phyloP scores from a whole-genome alignment of 2,329 filamentous ascomycete species.

The Nemania sp. region DNA sequence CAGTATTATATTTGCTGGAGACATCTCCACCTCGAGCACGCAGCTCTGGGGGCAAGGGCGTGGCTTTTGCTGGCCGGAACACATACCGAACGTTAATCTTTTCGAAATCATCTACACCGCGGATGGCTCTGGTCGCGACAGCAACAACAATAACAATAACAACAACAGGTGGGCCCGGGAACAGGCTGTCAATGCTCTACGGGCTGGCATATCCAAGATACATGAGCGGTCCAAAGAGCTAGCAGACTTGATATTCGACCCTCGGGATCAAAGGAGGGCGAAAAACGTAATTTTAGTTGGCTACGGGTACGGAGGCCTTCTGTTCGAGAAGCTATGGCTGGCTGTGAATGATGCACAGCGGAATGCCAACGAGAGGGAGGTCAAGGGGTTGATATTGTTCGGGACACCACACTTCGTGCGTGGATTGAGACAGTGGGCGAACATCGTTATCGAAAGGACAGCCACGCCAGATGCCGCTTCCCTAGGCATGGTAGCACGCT shows the following conservation, averaged over 20 bases:
- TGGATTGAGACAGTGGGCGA: neutral
- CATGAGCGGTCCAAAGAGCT: neutral
- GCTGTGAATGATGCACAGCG: too few relatives aligned
- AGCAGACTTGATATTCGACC: neutral
- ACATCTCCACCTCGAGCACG: neutral
- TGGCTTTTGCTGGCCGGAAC: neutral
- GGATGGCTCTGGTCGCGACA: too few relatives aligned
- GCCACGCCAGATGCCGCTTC: too few relatives aligned
- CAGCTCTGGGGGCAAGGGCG: too few relatives aligned
- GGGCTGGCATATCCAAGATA: neutral
- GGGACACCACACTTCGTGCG: neutral
- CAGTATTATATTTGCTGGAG: slow-evolving; percentile 6
- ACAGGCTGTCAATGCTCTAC: neutral
- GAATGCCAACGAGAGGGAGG: neutral
- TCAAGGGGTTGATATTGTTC: neutral
- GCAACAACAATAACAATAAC: too few relatives aligned
- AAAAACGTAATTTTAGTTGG: neutral
- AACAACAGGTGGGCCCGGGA: neutral
- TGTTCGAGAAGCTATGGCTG: slow-evolving; percentile 2
- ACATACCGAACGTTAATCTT: neutral
- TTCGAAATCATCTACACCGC: neutral
- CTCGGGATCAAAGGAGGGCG: neutral
- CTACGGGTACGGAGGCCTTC: slow-evolving; percentile 1
- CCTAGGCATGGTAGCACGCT: too few relatives aligned
- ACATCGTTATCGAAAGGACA: neutral